Conservation (phyloP, 139 green algal genomes). For the Gonium pectorale region DNA sequence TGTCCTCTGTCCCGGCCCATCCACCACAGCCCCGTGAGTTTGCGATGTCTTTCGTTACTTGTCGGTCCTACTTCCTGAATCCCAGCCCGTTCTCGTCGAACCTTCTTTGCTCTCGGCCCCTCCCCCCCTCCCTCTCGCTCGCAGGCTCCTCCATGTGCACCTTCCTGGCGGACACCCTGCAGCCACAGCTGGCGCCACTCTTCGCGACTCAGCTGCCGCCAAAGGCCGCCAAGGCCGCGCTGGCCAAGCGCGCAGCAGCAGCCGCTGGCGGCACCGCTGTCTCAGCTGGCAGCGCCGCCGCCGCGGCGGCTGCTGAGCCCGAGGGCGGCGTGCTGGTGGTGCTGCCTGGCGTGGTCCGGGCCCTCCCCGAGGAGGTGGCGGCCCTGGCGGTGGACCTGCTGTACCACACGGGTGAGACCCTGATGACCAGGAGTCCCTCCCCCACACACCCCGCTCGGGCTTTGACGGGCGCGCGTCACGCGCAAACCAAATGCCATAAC, state of each 20-base stretch:
- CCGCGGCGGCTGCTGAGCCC: background rate
- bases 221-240: constrained; percentile 28
- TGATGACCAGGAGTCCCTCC: too few relatives aligned
- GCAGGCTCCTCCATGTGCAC: constrained; percentile 39
- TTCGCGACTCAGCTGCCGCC: constrained; percentile 49
- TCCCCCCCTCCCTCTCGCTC: background rate
- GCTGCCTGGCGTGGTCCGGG: constrained; percentile 32
- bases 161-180: constrained; percentile 24
- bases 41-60: too few relatives aligned
- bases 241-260: constrained; percentile 24
- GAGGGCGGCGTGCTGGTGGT: constrained; percentile 16
- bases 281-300: constrained; percentile 15
- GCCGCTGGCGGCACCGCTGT: too few relatives aligned
- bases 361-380: constrained; percentile 29
- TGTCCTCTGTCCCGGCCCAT: too few relatives aligned
- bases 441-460: too few relatives aligned
- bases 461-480: too few relatives aligned
- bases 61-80: too few relatives aligned
- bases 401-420: constrained; percentile 52
- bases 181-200: constrained; percentile 61
- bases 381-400: constrained; percentile 48
- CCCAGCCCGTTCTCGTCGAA: too few relatives aligned
- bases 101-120: too few relatives aligned
- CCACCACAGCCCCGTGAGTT: too few relatives aligned
- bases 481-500: too few relatives aligned